phyloP scores from a whole-genome alignment of 768 basidiomycete species.

The Brasilioporus rufonigricans region DNA sequence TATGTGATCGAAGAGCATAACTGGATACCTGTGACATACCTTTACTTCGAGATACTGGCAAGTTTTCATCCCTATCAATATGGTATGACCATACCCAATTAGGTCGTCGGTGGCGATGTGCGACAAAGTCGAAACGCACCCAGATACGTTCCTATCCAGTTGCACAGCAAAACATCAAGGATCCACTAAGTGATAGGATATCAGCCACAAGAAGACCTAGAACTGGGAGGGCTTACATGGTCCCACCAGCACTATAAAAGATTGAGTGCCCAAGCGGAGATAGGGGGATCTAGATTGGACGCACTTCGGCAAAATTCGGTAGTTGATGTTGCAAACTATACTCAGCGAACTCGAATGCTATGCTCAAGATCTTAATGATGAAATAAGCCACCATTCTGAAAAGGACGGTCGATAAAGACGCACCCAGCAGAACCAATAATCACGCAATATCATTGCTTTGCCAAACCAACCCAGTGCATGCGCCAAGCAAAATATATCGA shows the following conservation, averaged over 20 bases:
- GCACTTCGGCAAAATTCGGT: slow-evolving; percentile 84
- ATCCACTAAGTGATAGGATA: slow-evolving; percentile 58
- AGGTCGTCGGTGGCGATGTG: slow-evolving; percentile 11
- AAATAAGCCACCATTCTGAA: slow-evolving; percentile 6
- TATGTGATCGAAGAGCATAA: neutral
- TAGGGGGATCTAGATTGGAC: slow-evolving; percentile 23
- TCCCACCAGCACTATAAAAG: slow-evolving; percentile 83
- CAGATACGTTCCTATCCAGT: slow-evolving; percentile 84
- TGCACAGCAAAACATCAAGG: slow-evolving; percentile 82
- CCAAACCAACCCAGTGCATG: slow-evolving; percentile 90
- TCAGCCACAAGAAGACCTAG: slow-evolving; percentile 8
- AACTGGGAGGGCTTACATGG: slow-evolving; percentile 53
- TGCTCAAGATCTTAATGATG: slow-evolving; percentile 66
- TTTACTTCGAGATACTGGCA: slow-evolving; percentile 89
- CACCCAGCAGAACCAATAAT: slow-evolving; percentile 96
- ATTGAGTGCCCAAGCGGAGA: slow-evolving; percentile 20
- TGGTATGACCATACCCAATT: slow-evolving; percentile 5
- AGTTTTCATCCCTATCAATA: slow-evolving; percentile 69
- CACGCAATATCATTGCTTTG: slow-evolving; percentile 84
- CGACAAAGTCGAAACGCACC: slow-evolving; percentile 41
- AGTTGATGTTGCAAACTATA: slow-evolving; percentile 86
- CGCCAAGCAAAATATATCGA: slow-evolving; percentile 86
- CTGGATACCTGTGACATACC: slow-evolving; percentile 36
- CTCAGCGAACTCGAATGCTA: slow-evolving; percentile 87
- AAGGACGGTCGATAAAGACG: slow-evolving; percentile 11